A percentile compares a stretch with the other conserved stretches of the same genome.
Evolutionary conservation across 352 stramenopile genomes (phyloP).

Genomic region (Pythium aristosporum): DNA sequence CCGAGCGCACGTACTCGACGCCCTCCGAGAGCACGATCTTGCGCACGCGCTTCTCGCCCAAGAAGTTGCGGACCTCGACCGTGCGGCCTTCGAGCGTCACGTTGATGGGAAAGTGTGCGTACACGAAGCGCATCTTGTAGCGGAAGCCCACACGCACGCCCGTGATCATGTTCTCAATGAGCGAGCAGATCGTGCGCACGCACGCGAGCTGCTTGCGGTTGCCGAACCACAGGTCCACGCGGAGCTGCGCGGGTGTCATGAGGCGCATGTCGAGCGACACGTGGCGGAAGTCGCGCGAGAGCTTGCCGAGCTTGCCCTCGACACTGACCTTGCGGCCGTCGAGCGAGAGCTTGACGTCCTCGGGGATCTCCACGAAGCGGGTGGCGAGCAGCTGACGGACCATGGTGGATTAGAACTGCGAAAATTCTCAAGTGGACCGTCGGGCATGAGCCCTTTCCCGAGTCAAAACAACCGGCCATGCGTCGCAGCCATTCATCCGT

Average conservation of each 20-base stretch:
- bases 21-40: conserved; percentile 92
- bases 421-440: conserved; percentile 63
- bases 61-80: conserved; percentile 99
- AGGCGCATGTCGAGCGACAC: conserved; percentile 94
- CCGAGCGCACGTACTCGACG: conserved; percentile 94
- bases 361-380: conserved; percentile 92
- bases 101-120: conserved; percentile 99
- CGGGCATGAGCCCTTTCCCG: neutral
- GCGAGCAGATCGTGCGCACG: conserved; percentile 97
- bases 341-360: conserved; percentile 93
- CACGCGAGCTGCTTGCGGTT: conserved; percentile 98
- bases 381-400: conserved; percentile 92
- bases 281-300: conserved; percentile 97
- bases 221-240: conserved; percentile 99
- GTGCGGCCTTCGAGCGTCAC: conserved; percentile 92
- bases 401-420: conserved; percentile 59
- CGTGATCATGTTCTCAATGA: conserved; percentile 99
- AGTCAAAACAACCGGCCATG: neutral
- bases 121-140: conserved; percentile 99
- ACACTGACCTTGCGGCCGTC: conserved; percentile 96
- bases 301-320: conserved; percentile 93
- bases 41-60: conserved; percentile 98
- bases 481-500: conserved; percentile 22
- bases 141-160: conserved; percentile 97
- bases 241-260: conserved; percentile 91